Base-by-base conservation (phyloP, 805 yeast genomes). In the Nakazawaea holstii region DNA sequence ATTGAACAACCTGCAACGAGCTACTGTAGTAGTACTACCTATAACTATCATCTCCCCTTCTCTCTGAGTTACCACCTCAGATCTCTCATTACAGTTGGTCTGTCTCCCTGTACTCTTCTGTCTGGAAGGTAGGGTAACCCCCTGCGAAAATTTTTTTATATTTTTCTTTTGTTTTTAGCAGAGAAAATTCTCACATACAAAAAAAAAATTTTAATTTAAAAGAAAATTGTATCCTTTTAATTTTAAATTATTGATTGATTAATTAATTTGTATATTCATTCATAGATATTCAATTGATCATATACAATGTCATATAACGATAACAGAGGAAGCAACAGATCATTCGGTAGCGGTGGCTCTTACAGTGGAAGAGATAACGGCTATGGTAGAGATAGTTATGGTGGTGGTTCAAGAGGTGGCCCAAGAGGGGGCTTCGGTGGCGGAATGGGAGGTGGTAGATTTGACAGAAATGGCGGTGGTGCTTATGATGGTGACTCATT, bases 301-400 rank as follows among this genome's bases (percentile, higher is more conserved):
- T 38, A 27, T 17, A 62, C 48, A 29, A 72, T 73, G 76, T 70
- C 76, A 55, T 69, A 68, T 59, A 68, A 68, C 60, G 63, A 63
- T 50, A 61, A 60, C 58, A 63, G 66, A 60, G 60, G 59, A 37
- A 54, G 56, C 26, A 54, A 54, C 52, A 59, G 61, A 46, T 55
- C 68, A 27, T 46, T 26, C 20, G 39, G 45, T 49, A 6, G 35
- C 43, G 37, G 38, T 17, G 43, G 45, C 24, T 24, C 35, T 4
- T 46, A 53, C 55, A 52, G 59, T 20, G 55, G 59, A 40, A 52
- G 57, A 43, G 52, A 55, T 50, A 59, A 67, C 54, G 65, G 66
- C 55, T 67, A 69, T 49, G 64, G 70, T 50, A 68, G 72, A 38
- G 61, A 66, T 38, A 59, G 61, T 31, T 66, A 59, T 57, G 65